Base-by-base conservation (phyloP, 2,329 filamentous ascomycete species). In the Colletotrichum aenigma region DNA sequence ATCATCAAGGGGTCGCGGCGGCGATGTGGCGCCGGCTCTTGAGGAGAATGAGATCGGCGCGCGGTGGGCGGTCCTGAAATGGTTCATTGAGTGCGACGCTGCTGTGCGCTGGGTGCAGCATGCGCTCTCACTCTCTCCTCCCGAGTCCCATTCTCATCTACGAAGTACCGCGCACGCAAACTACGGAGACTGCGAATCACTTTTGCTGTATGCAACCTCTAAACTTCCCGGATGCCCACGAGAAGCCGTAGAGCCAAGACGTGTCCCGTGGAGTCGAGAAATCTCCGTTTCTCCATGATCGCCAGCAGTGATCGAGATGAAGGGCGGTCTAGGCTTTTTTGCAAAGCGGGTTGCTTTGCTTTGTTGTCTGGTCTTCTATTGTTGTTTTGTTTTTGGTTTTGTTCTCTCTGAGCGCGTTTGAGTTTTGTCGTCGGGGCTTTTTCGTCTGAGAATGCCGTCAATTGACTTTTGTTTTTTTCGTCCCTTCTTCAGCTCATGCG, bases 1-100 rank as follows among this genome's bases (percentile, higher is more conserved):
- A 32, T 52, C n/a, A 52, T 52, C n/a, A 52, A 52, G 43, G 10
- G 43, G 43, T 21, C 43, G 43, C n/a, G 58, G 71, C 66, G 38
- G 24, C 58, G 7, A 73, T n/a, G 36, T 30, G 48, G 67, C 58
- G 67, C 67, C 67, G 48, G 48, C 71, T 58, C 43, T 71, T 61
- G 30, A 34, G 34, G 72, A 66, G 36, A 74, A 71, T 74, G 72
- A 61, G 72, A 75, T 75, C 68, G 72, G 60, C 72, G 60, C 48
- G 58, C 26, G 15, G 55, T 58, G 2, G 55, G 16, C 7, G 52
- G 61, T 36, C 68, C 71, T 74, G 66, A 66, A 66, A 60, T 74
- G 36, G 58, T 71, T 28, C 71, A 60, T 61, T 43, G 71, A 52
- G 32, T 60, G 61, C 13, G 36, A 71, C 71, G 60, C 58, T 52